Percentiles rank a stretch among this genome's conserved stretches.
Evolutionary conservation across 148 eudicot species (phyloP).

Genomic region (Nepenthes gracilis): DNA sequence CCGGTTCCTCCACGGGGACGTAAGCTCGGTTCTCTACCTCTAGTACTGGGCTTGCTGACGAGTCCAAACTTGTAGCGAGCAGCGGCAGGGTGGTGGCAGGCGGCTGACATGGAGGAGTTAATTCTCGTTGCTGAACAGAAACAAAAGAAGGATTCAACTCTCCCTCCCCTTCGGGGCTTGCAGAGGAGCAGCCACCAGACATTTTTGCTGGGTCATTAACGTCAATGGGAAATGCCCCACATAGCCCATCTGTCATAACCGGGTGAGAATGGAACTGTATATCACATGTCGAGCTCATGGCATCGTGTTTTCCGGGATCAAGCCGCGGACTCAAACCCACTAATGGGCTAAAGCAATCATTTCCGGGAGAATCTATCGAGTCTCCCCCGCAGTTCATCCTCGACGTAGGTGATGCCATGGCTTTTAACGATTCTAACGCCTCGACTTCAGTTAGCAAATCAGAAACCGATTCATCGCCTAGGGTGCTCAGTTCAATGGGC

Average conservation of each 20-base stretch:
- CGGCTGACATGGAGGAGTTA: neutral
- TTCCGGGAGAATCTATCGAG: conserved; percentile 41
- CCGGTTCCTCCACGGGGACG: neutral
- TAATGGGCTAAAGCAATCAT: conserved; percentile 58
- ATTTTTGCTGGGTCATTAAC: conserved; percentile 20
- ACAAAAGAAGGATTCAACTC: neutral
- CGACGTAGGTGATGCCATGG: conserved; percentile 52
- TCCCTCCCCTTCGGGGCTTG: conserved; percentile 16
- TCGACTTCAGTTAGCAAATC: conserved; percentile 93
- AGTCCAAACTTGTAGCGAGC: neutral
- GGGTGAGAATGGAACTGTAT: conserved; percentile 32
- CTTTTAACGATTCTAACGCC: conserved; percentile 83
- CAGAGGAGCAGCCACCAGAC: conserved; percentile 30
- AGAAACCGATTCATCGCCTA: conserved; percentile 92
- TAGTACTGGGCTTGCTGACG: neutral
- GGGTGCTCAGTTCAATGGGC: conserved; percentile 72
- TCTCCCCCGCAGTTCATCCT: conserved; percentile 49
- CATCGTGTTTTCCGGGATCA: conserved; percentile 37
- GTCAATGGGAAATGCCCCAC: conserved; percentile 16
- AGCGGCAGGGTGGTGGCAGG: neutral
- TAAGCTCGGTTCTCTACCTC: neutral
- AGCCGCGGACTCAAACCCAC: conserved; percentile 45
- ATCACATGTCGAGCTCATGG: conserved; percentile 41
- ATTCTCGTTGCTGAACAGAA: neutral
- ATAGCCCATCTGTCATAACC: conserved; percentile 13